Base-by-base conservation (phyloP, 371 early-diverging fungal genomes). In the Caulochytrium protostelioides region DNA sequence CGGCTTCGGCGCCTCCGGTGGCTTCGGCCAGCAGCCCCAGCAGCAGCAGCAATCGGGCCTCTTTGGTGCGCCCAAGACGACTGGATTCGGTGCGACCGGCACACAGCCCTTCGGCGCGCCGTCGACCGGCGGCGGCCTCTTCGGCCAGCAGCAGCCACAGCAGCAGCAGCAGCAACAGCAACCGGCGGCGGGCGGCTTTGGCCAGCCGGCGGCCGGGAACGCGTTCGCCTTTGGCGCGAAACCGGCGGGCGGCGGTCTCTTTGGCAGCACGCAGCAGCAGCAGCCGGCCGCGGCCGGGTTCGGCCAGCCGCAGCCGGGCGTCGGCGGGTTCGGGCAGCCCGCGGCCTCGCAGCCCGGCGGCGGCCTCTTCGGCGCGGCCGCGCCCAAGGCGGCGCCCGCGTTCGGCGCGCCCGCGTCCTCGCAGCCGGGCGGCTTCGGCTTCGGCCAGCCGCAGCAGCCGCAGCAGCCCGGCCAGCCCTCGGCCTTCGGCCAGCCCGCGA, bases 81-180 rank as follows among this genome's bases (percentile, higher is more conserved):
- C 64, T 27, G 62, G 60, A 7, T 63, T 68, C 40, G 62, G 65
- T 9, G 49, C 42, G 4, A 49, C 49, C 28, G 55, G 68, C 6
- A 39, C 62, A 1, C 43, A 55, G 4, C 49, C 65, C 3, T 50
- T 65, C 1, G 55, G 47, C 24, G 62, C 62, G 19, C 62, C 71
- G 10, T 52, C 66, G 1, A 31, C 59, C 0, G 52, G 42, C 0
- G 52, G 60, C 26, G 37, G 57, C n/a, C 38, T 61, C 28, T 67
- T 70, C 44, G 66, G 68, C n/a, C 42, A 41, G 21, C 34, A 48
- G 19, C 52, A n/a, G n/a, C n/a, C n/a, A n/a, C n/a, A 25, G 25
- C 49, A 13, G 36, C 46, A 24, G 35, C 47, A 18, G 34, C 55
- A 25, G 32, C 58, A 21, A 44, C 57, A 12, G 46, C 58, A 17